phyloP scores from a whole-genome alignment of 2,329 filamentous ascomycete genomes.

The Bipolaris cookei region DNA sequence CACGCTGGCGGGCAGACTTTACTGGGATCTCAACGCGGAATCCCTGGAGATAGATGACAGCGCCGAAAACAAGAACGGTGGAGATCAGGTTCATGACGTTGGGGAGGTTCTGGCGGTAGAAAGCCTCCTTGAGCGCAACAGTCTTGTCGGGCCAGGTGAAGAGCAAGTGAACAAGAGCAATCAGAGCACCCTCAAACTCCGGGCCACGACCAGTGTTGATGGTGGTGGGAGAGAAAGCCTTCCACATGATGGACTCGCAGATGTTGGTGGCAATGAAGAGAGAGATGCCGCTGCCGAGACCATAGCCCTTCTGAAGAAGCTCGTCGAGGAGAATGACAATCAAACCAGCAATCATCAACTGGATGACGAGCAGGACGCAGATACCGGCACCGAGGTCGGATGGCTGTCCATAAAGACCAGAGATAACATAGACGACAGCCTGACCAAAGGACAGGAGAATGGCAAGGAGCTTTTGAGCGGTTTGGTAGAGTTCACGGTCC shows the following conservation, averaged over 20 bases:
- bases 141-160: slow-evolving; percentile 99
- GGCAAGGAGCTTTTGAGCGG: slow-evolving; percentile 88
- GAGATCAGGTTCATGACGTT: slow-evolving; percentile 99
- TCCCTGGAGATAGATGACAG: slow-evolving; percentile 98
- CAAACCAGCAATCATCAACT: slow-evolving; percentile 95
- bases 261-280: slow-evolving; percentile 99
- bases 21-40: slow-evolving; percentile 99
- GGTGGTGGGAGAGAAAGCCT: slow-evolving; percentile 98
- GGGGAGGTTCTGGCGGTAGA: slow-evolving; percentile 98
- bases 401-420: slow-evolving; percentile 89
- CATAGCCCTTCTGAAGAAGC: slow-evolving; percentile 98
- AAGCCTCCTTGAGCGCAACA: slow-evolving; percentile 95
- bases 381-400: slow-evolving; percentile 97
- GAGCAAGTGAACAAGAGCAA: slow-evolving; percentile 95
- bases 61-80: slow-evolving; percentile 90
- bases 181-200: slow-evolving; percentile 98
- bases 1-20: slow-evolving; percentile 98
- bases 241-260: slow-evolving; percentile 99
- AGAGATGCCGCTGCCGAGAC: slow-evolving; percentile 96
- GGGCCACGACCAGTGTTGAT: slow-evolving; percentile 99
- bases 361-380: slow-evolving; percentile 96
- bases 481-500: slow-evolving; percentile 99
- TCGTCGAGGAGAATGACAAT: slow-evolving; percentile 99
- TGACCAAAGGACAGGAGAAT: slow-evolving; percentile 98
- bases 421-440: slow-evolving; percentile 97